Conservation (phyloP, 2,329 filamentous ascomycete genomes). For the Colletotrichum eremochloae region DNA sequence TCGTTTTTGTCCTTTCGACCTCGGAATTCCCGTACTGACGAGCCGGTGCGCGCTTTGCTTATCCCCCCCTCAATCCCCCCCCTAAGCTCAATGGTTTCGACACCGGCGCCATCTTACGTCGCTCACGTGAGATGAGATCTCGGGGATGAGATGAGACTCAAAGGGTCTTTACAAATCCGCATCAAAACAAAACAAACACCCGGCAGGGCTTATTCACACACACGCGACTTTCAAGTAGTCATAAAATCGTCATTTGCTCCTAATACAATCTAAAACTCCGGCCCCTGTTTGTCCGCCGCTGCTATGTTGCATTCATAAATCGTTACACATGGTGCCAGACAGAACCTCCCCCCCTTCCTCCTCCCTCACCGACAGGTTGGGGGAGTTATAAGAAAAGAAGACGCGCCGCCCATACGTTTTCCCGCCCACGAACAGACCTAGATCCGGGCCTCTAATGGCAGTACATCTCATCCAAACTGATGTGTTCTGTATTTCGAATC, state of each 20-base stretch:
- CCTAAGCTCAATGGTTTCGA: too few relatives aligned
- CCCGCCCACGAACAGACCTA: neutral
- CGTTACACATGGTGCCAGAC: conserved; percentile 40
- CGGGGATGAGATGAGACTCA: neutral
- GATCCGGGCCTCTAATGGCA: conserved; percentile 38
- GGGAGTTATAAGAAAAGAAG: conserved; percentile 25
- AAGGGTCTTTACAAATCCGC: too few relatives aligned
- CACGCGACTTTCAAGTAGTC: neutral
- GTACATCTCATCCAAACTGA: conserved; percentile 18
- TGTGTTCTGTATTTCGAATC: conserved; percentile 38
- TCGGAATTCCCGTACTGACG: too few relatives aligned
- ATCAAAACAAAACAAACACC: too few relatives aligned
- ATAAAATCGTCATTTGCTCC: conserved; percentile 41
- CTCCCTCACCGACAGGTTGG: neutral
- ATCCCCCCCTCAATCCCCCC: too few relatives aligned
- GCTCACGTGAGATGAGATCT: too few relatives aligned
- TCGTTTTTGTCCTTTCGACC: too few relatives aligned
- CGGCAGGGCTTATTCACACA: neutral
- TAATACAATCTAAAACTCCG: conserved; percentile 40
- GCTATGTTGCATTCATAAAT: conserved; percentile 41
- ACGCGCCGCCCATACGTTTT: neutral
- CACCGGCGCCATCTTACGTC: too few relatives aligned
- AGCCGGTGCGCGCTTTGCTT: too few relatives aligned
- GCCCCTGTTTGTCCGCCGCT: conserved; percentile 36
- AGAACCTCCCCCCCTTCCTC: neutral